Evolutionary conservation across 306 rosid species (phyloP).

Genomic region (Canavalia gladiata): DNA sequence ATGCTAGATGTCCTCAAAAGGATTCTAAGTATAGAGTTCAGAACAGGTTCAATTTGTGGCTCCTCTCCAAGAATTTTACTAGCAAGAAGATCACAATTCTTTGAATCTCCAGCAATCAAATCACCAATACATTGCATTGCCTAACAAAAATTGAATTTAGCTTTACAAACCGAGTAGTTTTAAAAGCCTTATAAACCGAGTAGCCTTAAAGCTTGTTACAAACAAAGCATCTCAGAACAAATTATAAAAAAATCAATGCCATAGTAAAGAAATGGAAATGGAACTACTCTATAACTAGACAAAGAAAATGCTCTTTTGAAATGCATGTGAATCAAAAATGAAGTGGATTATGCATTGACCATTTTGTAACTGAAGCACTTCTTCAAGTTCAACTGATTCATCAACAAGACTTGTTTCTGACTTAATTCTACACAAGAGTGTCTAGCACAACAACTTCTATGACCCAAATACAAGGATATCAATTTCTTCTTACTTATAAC

Average conservation of each 20-base stretch:
- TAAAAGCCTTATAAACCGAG: slow-evolving; percentile 31
- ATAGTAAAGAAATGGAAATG: slow-evolving; percentile 15
- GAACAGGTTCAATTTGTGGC: slow-evolving; percentile 81
- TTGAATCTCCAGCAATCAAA: slow-evolving; percentile 82
- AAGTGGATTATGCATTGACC: slow-evolving; percentile 20
- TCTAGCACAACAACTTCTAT: slow-evolving; percentile 22
- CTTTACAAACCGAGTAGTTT: slow-evolving; percentile 24
- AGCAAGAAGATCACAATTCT: slow-evolving; percentile 77
- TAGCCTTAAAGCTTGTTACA: slow-evolving; percentile 30
- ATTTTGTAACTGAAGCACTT: slow-evolving; percentile 5
- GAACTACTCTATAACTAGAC: slow-evolving; percentile 1
- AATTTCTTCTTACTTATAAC: slow-evolving; percentile 24
- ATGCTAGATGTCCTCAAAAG: slow-evolving; percentile 85
- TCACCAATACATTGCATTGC: slow-evolving; percentile 84
- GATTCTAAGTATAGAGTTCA: slow-evolving; percentile 85
- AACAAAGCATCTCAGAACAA: slow-evolving; percentile 33
- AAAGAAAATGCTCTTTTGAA: slow-evolving; percentile 10
- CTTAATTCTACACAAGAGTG: slow-evolving; percentile 5
- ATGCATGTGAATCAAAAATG: slow-evolving; percentile 11
- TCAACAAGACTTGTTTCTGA: not conserved
- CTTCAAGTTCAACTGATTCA: slow-evolving; percentile 24
- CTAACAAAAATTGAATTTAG: slow-evolving; percentile 54
- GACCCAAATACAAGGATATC: slow-evolving; percentile 13
- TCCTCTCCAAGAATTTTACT: slow-evolving; percentile 90
- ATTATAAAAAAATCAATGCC: slow-evolving; percentile 6